Conservation (phyloP, 495 filamentous ascomycete species). For the Rhizodiscina lignyota region DNA sequence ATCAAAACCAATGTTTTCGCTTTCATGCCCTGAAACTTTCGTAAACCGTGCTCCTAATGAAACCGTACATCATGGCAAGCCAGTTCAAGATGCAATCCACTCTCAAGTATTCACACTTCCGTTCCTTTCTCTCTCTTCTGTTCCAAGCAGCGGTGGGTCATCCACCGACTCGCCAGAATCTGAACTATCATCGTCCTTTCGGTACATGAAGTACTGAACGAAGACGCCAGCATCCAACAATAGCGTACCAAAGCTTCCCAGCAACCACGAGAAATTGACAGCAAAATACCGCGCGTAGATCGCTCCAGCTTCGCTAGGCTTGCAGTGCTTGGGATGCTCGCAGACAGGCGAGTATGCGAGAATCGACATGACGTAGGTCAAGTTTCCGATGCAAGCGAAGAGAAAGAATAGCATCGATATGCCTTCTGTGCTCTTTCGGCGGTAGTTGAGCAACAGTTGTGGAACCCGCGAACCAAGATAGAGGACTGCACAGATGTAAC, state of each 20-base stretch:
- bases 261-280: constrained; percentile 77
- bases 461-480: constrained; percentile 82
- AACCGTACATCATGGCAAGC: too few relatives aligned
- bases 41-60: too few relatives aligned
- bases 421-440: constrained; percentile 78
- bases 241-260: constrained; percentile 78
- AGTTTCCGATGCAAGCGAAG: constrained; percentile 86
- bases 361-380: constrained; percentile 86
- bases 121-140: too few relatives aligned
- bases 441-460: constrained; percentile 78
- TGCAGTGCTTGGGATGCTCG: constrained; percentile 21
- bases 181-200: constrained; percentile 26
- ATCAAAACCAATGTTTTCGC: too few relatives aligned
- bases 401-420: constrained; percentile 88
- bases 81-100: too few relatives aligned
- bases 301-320: constrained; percentile 32
- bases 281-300: constrained; percentile 67
- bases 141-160: too few relatives aligned
- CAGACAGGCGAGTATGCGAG: constrained; percentile 65
- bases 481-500: constrained; percentile 40
- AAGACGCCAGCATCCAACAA: constrained; percentile 75
- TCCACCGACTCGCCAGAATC: too few relatives aligned
- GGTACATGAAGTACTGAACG: constrained; percentile 79
- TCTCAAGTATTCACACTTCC: too few relatives aligned
- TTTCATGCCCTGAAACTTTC: too few relatives aligned